These are phyloP conservation scores for Oryza coarctata DNA, from an alignment of 176 grass and related monocot genomes.

Conservation along the genomic window DNA sequence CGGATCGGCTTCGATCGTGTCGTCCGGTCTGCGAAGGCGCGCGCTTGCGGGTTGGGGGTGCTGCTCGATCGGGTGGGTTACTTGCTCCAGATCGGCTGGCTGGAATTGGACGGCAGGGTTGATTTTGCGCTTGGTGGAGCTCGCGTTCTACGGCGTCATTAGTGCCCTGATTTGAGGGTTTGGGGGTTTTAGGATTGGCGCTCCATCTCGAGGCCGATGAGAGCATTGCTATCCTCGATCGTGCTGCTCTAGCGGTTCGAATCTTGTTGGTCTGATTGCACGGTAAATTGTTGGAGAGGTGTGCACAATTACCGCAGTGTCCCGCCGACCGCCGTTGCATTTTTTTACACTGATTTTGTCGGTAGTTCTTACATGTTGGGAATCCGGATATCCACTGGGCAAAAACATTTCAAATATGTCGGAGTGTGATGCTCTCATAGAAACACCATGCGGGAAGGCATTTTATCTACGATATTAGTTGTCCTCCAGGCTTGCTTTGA, in stretches of 20 bases:
- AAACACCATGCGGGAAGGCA: neutral
- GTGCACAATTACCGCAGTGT: neutral
- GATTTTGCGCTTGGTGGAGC: neutral
- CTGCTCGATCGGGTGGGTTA: neutral
- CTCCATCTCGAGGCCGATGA: neutral
- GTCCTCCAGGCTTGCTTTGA: neutral
- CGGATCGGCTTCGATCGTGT: neutral
- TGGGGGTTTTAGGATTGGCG: neutral
- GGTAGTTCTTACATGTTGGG: neutral
- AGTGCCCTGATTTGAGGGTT: neutral
- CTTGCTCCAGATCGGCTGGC: neutral
- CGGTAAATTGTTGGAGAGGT: neutral
- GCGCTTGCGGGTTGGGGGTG: too few relatives aligned
- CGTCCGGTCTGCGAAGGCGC: neutral
- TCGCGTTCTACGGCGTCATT: neutral
- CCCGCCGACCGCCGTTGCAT: neutral
- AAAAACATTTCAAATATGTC: neutral
- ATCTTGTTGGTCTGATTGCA: slow-evolving; percentile 1
- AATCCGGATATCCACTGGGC: neutral
- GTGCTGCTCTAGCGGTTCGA: neutral
- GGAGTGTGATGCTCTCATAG: neutral
- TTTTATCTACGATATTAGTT: neutral
- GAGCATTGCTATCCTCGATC: neutral
- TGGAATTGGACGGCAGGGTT: neutral
- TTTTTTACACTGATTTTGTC: neutral